A percentile compares a stretch with the other conserved stretches of the same genome.
phyloP scores from a whole-genome alignment of 192 early-diverging fungal species.

The Coemansia sp. region DNA sequence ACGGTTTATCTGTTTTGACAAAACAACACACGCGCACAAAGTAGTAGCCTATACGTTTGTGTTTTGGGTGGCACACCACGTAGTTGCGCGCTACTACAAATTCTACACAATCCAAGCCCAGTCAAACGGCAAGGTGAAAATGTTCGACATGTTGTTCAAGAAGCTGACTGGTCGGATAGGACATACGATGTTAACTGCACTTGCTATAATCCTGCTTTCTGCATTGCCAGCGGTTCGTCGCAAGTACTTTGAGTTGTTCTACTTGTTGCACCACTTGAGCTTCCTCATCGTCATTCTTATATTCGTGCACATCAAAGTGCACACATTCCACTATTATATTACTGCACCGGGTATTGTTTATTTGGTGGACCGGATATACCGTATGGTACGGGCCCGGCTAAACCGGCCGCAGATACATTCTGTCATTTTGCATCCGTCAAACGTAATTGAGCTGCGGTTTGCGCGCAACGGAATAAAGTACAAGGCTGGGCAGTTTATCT shows the following conservation, averaged over 20 bases:
- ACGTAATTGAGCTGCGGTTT: constrained; percentile 78
- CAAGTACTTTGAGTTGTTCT: constrained; percentile 68
- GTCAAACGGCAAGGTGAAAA: constrained; percentile 29
- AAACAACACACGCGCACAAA: constrained; percentile 79
- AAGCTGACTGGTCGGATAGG: constrained; percentile 70
- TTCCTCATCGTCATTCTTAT: constrained; percentile 67
- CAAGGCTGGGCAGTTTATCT: constrained; percentile 76
- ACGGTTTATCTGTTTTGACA: constrained; percentile 70
- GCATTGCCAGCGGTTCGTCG: constrained; percentile 39
- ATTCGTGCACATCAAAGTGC: constrained; percentile 68
- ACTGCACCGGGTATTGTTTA: constrained; percentile 63
- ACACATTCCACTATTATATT: constrained; percentile 75
- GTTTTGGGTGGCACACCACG: constrained; percentile 66
- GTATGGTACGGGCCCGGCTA: constrained; percentile 63
- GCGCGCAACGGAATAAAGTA: constrained; percentile 57
- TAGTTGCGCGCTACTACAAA: constrained; percentile 68
- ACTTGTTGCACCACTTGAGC: constrained; percentile 80
- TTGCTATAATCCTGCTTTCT: constrained; percentile 17
- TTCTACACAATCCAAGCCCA: constrained; percentile 44
- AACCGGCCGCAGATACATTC: constrained; percentile 68
- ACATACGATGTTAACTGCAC: constrained; percentile 38
- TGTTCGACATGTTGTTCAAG: constrained; percentile 53
- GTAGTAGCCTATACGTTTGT: constrained; percentile 66
- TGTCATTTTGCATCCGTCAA: constrained; percentile 79
- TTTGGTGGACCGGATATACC: constrained; percentile 63